Conservation (phyloP, 1,284 basidiomycete genomes). For the Austroboletus novae-zelandiae region DNA sequence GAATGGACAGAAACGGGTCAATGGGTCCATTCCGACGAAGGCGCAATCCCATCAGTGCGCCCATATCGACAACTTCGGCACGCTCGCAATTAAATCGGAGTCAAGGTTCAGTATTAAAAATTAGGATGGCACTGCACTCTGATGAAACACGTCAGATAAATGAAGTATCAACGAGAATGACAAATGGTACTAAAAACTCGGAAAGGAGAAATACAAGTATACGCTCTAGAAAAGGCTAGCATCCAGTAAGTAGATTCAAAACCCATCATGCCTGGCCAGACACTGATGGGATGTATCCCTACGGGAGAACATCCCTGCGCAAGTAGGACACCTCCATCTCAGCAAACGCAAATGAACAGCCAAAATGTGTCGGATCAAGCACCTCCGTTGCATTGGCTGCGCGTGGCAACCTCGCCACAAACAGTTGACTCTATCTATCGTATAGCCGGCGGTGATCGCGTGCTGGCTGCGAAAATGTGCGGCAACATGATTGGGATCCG, state of each 20-base stretch:
- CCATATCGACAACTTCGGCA: no score
- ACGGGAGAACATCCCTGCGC: neutral
- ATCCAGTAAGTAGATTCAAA: neutral
- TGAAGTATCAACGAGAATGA: no score
- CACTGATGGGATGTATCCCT: neutral
- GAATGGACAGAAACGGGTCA: no score
- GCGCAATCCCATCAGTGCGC: no score
- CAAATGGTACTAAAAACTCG: no score
- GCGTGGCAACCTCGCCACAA: conserved; percentile 1
- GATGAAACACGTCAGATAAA: no score
- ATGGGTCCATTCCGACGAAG: no score
- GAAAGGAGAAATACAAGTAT: neutral
- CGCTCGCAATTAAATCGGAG: no score
- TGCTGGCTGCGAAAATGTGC: conserved; percentile 4
- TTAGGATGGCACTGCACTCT: no score
- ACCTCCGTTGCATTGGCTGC: neutral
- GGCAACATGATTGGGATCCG: neutral
- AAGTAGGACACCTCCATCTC: conserved; percentile 2
- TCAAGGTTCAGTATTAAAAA: no score
- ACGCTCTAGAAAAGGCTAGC: neutral
- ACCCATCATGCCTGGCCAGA: neutral
- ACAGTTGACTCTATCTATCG: no score
- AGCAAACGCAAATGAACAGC: neutral
- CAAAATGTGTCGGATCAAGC: conserved; percentile 3
- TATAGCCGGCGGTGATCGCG: neutral